These are phyloP conservation scores for Trametes meyenii DNA, from an alignment of 768 basidiomycete genomes.

Conservation along the genomic window DNA sequence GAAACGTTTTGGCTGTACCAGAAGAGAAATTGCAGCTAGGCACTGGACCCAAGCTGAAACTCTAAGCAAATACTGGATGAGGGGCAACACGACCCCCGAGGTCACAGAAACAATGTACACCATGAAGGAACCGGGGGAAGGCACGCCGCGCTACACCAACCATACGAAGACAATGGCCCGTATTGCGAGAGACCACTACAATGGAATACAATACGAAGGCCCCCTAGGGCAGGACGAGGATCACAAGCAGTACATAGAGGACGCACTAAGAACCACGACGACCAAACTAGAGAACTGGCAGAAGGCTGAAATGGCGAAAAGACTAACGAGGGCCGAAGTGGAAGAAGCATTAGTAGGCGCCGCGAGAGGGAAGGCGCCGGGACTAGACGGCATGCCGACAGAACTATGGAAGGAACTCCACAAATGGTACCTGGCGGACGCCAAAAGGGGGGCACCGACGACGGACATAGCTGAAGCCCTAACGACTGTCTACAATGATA, in stretches of 20 bases:
- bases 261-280: not conserved
- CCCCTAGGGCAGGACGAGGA: no score
- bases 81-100: not conserved
- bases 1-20: not conserved
- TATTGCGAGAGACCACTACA: not conserved
- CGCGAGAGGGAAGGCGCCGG: conserved; percentile 2
- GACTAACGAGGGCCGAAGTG: not conserved
- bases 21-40: not conserved
- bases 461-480: not conserved
- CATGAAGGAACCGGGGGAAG: not conserved
- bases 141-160: not conserved
- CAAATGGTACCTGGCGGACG: conserved; percentile 4
- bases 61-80: not conserved
- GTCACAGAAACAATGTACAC: not conserved
- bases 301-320: not conserved
- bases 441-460: not conserved
- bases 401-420: conserved; percentile 20
- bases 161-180: not conserved
- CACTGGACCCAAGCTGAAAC: not conserved
- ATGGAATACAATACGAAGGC: not conserved
- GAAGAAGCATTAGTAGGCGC: not conserved
- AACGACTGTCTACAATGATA: conserved; percentile 3
- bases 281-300: not conserved
- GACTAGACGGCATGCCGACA: conserved; percentile 10
- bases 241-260: not conserved